Evolutionary conservation across 202 grass and related monocot species (phyloP).

Genomic region (Dendrocalamus latiflorus): DNA sequence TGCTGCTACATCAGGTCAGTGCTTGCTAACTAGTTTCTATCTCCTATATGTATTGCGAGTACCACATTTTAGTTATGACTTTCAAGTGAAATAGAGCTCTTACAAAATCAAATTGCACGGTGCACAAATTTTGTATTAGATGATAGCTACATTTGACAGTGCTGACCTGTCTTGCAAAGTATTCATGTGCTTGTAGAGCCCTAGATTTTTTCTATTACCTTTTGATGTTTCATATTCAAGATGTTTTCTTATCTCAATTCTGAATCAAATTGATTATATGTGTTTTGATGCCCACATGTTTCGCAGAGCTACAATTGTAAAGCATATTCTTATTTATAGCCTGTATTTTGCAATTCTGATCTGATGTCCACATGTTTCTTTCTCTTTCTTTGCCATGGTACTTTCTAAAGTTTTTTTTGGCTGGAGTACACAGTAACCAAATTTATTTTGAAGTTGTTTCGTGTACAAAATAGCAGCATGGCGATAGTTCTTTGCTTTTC

Average conservation of each 20-base stretch:
- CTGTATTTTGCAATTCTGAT: not conserved
- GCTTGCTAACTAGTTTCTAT: not conserved
- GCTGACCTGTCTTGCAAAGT: not conserved
- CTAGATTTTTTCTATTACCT: not conserved
- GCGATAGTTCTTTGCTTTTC: not conserved
- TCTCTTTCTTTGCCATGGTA: too few relatives aligned
- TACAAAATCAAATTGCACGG: not conserved
- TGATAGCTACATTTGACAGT: not conserved
- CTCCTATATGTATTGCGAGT: not conserved
- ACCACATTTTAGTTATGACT: not conserved
- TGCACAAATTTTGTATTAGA: not conserved
- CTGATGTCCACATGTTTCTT: too few relatives aligned
- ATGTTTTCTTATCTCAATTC: not conserved
- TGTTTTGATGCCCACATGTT: not conserved
- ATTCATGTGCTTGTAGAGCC: not conserved
- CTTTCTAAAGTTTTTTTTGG: too few relatives aligned
- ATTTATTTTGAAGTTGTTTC: not conserved
- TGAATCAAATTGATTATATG: not conserved
- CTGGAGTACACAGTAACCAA: too few relatives aligned
- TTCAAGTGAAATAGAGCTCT: not conserved
- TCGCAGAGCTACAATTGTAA: not conserved
- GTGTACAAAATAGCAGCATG: not conserved
- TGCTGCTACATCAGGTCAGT: constrained; percentile 48
- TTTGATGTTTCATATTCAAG: not conserved
- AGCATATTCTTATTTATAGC: not conserved